phyloP scores from a whole-genome alignment of 2,329 filamentous ascomycete genomes.

The Incumbomyces lentus region DNA sequence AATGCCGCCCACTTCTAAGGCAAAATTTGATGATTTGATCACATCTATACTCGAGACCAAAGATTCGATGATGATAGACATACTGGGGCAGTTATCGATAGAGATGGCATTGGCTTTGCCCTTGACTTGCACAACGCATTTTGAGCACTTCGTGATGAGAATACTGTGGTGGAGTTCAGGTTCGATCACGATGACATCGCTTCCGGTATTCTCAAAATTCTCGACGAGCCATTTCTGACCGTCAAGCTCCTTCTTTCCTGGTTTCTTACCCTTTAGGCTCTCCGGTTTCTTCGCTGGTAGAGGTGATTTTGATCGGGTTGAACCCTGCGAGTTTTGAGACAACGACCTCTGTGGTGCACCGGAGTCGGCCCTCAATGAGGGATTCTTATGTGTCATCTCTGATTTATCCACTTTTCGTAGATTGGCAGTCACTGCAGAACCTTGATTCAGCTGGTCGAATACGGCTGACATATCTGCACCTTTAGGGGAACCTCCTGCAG shows the following conservation, averaged over 20 bases:
- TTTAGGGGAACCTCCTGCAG: constrained; percentile 34
- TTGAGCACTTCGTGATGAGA: constrained; percentile 83
- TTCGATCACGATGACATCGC: constrained; percentile 65
- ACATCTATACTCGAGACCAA: constrained; percentile 87
- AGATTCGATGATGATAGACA: constrained; percentile 79
- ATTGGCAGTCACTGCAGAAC: constrained; percentile 74
- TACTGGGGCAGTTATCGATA: constrained; percentile 75
- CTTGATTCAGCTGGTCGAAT: constrained; percentile 84
- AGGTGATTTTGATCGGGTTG: constrained; percentile 65
- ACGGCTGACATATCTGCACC: constrained; percentile 68
- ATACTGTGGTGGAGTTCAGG: constrained; percentile 78
- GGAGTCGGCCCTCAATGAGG: constrained; percentile 63
- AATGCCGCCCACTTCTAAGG: constrained; percentile 77
- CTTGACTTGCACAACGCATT: constrained; percentile 76
- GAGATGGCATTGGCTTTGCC: constrained; percentile 97
- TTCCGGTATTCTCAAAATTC: constrained; percentile 70
- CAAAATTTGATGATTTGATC: constrained; percentile 91
- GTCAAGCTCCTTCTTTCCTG: constrained; percentile 65
- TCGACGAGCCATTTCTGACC: constrained; percentile 95
- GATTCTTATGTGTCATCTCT: constrained; percentile 98
- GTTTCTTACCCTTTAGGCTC: constrained; percentile 75
- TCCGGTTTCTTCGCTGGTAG: constrained; percentile 80
- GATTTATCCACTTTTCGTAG: constrained; percentile 89
- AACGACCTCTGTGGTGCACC: constrained; percentile 53
- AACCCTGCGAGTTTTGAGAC: constrained; percentile 41